phyloP scores from a whole-genome alignment of 2,329 filamentous ascomycete species.

The Grosmannia huntii region DNA sequence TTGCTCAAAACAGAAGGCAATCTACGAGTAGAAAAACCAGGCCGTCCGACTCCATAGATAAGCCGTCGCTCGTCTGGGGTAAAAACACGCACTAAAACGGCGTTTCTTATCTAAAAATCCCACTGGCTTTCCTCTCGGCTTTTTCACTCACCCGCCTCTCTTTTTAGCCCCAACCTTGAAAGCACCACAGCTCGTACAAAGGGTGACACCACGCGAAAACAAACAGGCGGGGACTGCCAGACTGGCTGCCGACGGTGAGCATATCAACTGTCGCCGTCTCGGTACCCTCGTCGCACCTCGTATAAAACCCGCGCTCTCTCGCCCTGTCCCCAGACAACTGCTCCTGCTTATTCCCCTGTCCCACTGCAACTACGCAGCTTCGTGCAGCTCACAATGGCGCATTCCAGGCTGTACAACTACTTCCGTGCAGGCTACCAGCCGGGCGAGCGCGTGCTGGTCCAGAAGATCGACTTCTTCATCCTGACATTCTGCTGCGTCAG shows the following conservation, averaged over 20 bases:
- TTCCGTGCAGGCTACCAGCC: constrained; percentile 10
- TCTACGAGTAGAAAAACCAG: not conserved
- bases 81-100: not conserved
- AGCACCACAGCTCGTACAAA: not conserved
- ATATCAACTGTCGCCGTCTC: not conserved
- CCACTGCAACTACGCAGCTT: not conserved
- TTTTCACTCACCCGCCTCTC: not conserved
- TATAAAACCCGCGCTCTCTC: not conserved
- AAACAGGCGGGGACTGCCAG: too few species aligned
- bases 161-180: not conserved
- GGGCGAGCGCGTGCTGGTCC: constrained; percentile 18
- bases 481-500: constrained; percentile 49
- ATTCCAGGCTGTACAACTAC: constrained; percentile 10
- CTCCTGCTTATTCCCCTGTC: not conserved
- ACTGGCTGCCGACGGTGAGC: not conserved
- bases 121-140: not conserved
- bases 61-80: not conserved
- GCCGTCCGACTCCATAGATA: not conserved
- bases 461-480: constrained; percentile 43
- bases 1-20: not conserved
- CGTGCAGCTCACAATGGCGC: constrained; percentile 3
- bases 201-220: too few species aligned
- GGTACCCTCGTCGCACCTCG: not conserved
- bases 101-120: not conserved
- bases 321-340: not conserved